Evolutionary conservation across 2,329 filamentous ascomycete genomes (phyloP), one percentile per base, ranked within the genome.

Genomic region (Ophiosphaerella herpotricha): DNA sequence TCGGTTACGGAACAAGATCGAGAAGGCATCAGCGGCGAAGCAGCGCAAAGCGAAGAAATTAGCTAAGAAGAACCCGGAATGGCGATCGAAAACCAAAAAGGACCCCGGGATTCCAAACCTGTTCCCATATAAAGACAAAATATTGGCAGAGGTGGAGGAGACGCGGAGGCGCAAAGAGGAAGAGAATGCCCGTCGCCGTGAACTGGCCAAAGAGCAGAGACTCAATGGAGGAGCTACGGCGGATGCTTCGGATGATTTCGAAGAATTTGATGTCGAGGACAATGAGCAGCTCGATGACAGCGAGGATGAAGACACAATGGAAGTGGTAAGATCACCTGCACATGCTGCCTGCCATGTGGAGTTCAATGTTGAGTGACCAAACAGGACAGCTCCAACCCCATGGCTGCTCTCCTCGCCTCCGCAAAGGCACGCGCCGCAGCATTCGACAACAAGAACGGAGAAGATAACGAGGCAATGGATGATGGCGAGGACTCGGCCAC

Each of bases 51-150:
- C 86, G 55, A 88, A 86, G 70, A 97, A 96, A 81, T 81, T 86
- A 48, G 91, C 89, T 48, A 97, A 96, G 80, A 91, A 96, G 85
- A 96, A 97, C 74, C 93, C 94, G 31, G 86, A 96, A 90, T 97
- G 94, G 91, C 86, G 89, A 63, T 92, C 91, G 52, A 90, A 91
- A 74, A 74, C 96, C 62, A 97, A 97, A 84, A 99, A 97, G 79
- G 94, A 99, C 67, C 94, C 93, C 21, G 94, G 94, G 41, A 97
- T 99, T 55, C 94, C 94, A 35, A 99, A 97, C 71, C 78, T 97
- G 32, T 99, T 97, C 78, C 94, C 94, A 1, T 97, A 94, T 82
- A 99, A 99, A 79, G 92, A 97, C 74, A 92, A 89, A 80, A 84
- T 99, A 24, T 83, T 99, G 31, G 86, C 92, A 50, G 91, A 99